Base-by-base conservation (phyloP, 2,329 filamentous ascomycete genomes). In the Colletotrichum sansevieriae region DNA sequence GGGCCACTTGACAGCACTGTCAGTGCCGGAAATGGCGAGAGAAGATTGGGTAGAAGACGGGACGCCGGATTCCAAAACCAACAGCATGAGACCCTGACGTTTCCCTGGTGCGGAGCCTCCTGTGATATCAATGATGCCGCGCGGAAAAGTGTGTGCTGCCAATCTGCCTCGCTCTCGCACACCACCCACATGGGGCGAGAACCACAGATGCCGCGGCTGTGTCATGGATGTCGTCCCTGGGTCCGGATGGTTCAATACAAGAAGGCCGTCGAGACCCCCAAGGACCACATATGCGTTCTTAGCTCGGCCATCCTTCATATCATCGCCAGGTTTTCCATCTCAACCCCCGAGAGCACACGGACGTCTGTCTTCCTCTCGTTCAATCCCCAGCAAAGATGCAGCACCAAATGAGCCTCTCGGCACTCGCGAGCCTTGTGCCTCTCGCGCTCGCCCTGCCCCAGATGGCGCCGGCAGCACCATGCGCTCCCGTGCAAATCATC, bases 401-500 rank as follows among this genome's bases (percentile, higher is more conserved):
- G 35, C 46, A 39, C 54, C 49, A 51, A 5, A 15, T 57, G 4
- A 56, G 62, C 22, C 33, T 68, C 10, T 68, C 65, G 39, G 49
- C 63, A 4, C 63, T 69, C 7, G 62, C 66, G 18, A 58, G 54
- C 52, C 56, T 69, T 9, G 35, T 43, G 3, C 66, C 66, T 5
- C 13, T 65, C 33, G 56, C 44, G 15, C 56, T 69, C 43, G 66
- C 43, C 9, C 49, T 55, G 49, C 65, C 56, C 29, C 39, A 65
- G 49, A 29, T 33, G 29, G 22, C 22, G n/a, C 49, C 22, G 29
- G 29, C 49, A 43, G 49, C 49, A 43, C 41, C 63, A 20, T 69
- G 66, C 4, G 55, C 56, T 10, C 49, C 66, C 6, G 74, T 82
- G 35, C 79, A 82, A 75, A 76, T 83, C 59, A 72, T 83, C 66